Percentiles rank a stretch among this genome's conserved stretches.
Conservation (phyloP, 2,329 filamentous ascomycete genomes). For the Epichloe sylvatica region DNA sequence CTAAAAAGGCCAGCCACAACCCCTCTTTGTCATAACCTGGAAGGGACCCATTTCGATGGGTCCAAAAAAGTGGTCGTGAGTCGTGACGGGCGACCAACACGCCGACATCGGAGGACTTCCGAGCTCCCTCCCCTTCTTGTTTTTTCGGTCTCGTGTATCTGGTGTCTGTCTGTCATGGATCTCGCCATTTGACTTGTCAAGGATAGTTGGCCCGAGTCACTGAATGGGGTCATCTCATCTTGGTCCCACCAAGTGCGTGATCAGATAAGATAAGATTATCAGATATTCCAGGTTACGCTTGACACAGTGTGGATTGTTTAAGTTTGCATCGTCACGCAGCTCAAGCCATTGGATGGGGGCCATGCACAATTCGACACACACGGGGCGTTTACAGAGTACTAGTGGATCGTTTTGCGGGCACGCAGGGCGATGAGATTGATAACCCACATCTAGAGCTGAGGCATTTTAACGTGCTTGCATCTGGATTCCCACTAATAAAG, state of each 20-base stretch:
- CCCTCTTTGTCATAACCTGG: background rate
- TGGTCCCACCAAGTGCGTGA: background rate
- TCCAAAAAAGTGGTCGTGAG: background rate
- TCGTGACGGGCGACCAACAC: background rate
- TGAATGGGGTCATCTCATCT: background rate
- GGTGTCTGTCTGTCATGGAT: background rate
- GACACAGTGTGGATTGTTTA: background rate
- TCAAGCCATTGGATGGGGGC: background rate
- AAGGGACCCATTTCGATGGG: background rate
- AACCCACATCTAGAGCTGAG: background rate
- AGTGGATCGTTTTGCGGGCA: background rate
- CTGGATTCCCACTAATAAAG: background rate
- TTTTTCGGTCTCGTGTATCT: background rate
- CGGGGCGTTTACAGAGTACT: background rate
- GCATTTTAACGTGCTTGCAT: background rate
- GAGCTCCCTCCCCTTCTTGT: background rate
- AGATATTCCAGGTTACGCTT: background rate
- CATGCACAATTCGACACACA: background rate
- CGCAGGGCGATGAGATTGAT: background rate
- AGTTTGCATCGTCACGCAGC: background rate
- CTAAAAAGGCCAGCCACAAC: background rate
- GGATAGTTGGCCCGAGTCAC: background rate
- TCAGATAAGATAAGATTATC: conserved; percentile 2
- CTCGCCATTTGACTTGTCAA: no score
- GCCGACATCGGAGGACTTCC: background rate